Base-by-base conservation (phyloP, 352 stramenopile species). In the Peronospora destructor region DNA sequence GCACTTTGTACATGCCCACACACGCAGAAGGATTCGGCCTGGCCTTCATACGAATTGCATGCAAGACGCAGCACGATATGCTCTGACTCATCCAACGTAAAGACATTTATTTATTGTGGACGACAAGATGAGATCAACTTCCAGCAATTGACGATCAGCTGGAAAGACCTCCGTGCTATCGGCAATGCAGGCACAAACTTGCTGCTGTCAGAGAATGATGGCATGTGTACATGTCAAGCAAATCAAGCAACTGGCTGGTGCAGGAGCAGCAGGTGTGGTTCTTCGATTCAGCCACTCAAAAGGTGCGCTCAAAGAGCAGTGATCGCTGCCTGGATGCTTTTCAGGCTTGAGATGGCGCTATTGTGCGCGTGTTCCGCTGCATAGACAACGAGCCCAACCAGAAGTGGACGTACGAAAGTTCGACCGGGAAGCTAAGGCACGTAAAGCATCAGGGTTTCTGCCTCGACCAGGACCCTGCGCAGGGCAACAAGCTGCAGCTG, bases 281-380 rank as follows among this genome's bases (percentile, higher is more conserved):
- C 66, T 87, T 77, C 28, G 72, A 90, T 37, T 39, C 50, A 0
- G 29, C 32, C 12, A 82, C 72, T 11, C 53, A 69, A 28, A 59
- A 70, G 21, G 60, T 90, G 25, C 76, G 76, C 26, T 87, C 77
- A 26, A 82, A 83, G 59, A 75, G 75, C 53, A 85, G 65, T 39
- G 73, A 85, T 47, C 68, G 71, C 7, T 89, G 78, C 30, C 55
- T 89, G 6, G 73, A 84, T 44, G 75, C 73, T 7, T 83, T 78
- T 51, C 54, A 88, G 41, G 25, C 14, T 1, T 67, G 52, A 55
- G 54, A 83, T 50, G 70, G 68, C 8, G 75, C 68, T 13, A 68
- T 56, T 14, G 77, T 86, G 14, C 74, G 78, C 40, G 59, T 81
- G 29, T 85, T 71, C 49, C 53, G 53, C 16, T 88, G 77, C 47